Evolutionary conservation across 2,329 filamentous ascomycete species (phyloP), one percentile per base, ranked within the genome.

Genomic region (Colletotrichum plurivorum): DNA sequence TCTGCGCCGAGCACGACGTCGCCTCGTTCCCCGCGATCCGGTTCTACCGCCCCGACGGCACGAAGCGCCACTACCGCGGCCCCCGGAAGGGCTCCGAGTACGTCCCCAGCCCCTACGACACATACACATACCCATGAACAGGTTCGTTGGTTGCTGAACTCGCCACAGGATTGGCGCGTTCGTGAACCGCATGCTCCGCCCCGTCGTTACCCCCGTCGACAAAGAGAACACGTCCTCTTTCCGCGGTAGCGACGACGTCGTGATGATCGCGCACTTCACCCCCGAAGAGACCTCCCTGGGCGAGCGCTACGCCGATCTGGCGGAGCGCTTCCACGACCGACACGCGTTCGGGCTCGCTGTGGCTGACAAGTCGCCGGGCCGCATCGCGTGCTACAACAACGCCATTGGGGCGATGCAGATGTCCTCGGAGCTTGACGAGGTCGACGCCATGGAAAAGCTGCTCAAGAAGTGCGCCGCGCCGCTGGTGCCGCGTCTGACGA

Each of bases 11-110:
- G 27, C 74, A 79, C 53, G 77, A 79, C 25, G 76, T 87, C 36
- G 76, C 77, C 13, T 85, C 84, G 0, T 85, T 83, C 67, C 85
- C 85, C 2, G 78, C 84, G 7, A 80, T 87, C 43, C 80, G 84
- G 0, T 78, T 83, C 10, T 84, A 83, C 67, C 78, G 78, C 46
- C 73, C 75, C 3, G 75, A 79, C 27, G 77, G 78, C 2, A 70
- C 73, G 5, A 76, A 76, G 54, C 74, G 72, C 12, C 74, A 82
- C 57, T 87, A 86, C 71, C 79, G 84, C 43, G 85, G 85, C 0
- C 78, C 81, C 1, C 78, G 84, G 20, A 81, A 75, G 52, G 77
- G 81, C 0, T 69, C 76, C 12, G 71, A 78, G 83, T 84, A 65
- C 64, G 80, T 76, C 41, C 7, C 31, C 8, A 13, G 27, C 10